Base-by-base conservation (phyloP, 2,329 filamentous ascomycete genomes). In the Pseudocercospora eumusae region DNA sequence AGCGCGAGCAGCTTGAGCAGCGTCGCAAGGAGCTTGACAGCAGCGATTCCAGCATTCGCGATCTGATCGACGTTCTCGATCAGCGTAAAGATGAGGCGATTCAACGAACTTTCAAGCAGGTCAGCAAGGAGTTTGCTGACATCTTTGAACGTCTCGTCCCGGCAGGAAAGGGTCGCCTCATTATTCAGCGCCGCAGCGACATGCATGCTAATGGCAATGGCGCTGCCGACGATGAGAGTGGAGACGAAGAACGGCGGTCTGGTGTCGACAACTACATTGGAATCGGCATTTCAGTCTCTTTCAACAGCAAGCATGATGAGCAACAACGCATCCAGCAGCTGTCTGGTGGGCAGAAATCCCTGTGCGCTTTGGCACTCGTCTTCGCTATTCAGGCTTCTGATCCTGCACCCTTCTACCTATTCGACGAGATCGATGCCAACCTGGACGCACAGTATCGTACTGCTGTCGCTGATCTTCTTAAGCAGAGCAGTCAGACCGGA, bases 351-450 rank as follows among this genome's bases (percentile, higher is more conserved):
- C 95, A 99, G 74, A 99, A 99, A 84, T 73, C 91, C 85, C 82
- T 98, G 65, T 98, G 93, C 77, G 95, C 95, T 9, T 86, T 99
- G n/a, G 96, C 95, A 49, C 86, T 99, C 56, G 96, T 99, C 69
- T 99, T 99, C 75, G 95, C 95, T n/a, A 96, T 99, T 69, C 95
- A 99, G 78, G 91, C 93, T 69, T 96, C 93, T 63, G 95, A 99
- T 75, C 95, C 93, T 9, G 96, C 93, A 49, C 95, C 95, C 1
- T 98, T 99, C 83, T 97, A 99, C 75, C 93, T 99, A 72, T 99
- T 99, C 71, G 95, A 99, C 76, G 95, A 99, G 78, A 96, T 99
- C 66, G 95, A 99, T 74, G 95, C 95, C 76, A 99, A 99, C 75
- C 85, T 99, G 23, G 95, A 99, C 75, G 93, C 95, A 0, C 95